Base-by-base conservation (phyloP, 305 asterid species). In the Lippia alba region DNA sequence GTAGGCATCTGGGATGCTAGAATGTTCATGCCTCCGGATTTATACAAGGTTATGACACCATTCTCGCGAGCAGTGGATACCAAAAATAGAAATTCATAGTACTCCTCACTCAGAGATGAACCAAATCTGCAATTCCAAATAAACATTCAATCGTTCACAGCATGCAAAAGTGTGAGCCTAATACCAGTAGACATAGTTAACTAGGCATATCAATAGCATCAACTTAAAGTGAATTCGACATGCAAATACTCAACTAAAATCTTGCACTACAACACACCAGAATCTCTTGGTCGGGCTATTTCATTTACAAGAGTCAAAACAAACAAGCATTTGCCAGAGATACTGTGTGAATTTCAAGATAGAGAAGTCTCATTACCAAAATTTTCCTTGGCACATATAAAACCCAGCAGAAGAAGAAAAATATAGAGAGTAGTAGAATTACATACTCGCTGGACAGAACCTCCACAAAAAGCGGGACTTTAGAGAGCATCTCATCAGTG, bases 61-160 rank as follows among this genome's bases (percentile, higher is more conserved):
- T 78, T 86, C 69, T 81, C 89, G 69, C 81, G 86, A 49, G 89
- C 90, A 58, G 73, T 72, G 32, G 85, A 71, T 69, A 92, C 97
- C 83, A 88, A 75, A 80, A 76, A 79, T 24, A 91, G 79, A 82
- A 90, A 82, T 65, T 92, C 99, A 36, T 57, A 90, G 86, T 94
- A 94, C 59, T 92, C 96, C 59, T 87, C 96, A n/a, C 70, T 72
- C 61, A 88, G 56, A 76, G 92, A 66, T 59, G 79, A 58, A 61
- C 75, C 75, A 70, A 79, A 80, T 33, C 99, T 94, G 88, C 80
- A 80, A 70, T 66, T 57, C 44, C 4, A 77, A 64, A 50, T 53
- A 68, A 73, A 49, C 40, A 41, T 45, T 48, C 5, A 55, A 56
- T 32, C 54, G 24, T 64, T 74, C 61, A 41, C 66, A 67, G 45